Base-by-base conservation (phyloP, 1,139 yeast genomes). In the Saccharomyces hybrid region DNA sequence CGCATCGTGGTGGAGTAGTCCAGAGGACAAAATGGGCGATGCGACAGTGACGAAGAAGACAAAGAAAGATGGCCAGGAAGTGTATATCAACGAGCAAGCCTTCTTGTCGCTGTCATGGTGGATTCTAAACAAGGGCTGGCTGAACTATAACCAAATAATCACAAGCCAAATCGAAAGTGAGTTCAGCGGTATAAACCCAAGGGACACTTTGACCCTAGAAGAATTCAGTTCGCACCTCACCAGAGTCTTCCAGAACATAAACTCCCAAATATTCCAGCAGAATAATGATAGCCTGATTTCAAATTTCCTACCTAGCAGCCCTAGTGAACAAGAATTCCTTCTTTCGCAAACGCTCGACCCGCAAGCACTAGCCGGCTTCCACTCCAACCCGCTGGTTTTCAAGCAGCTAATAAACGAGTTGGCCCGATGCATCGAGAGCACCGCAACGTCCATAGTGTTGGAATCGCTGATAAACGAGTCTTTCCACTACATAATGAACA, bases 31-130 rank as follows among this genome's bases (percentile, higher is more conserved):
- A n/a, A 34, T 47, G 20, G 13, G 49, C 20, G 48, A 50, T 9
- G 16, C 42, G 5, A 27, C 50, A 1, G 46, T 26, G 1, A 58
- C 52, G 63, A 63, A 52, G 65, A 66, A 53, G 60, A 14, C 23
- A 16, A 69, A 48, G 49, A 52, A 54, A 55, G 49, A 53, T 5
- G 52, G 53, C 47, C 56, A 52, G 38, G 47, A 51, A 13, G 57
- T 60, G 25, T 61, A 58, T 60, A 67, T 54, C 44, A 80, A 85
- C 51, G 96, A 89, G 67, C 91, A 93, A 64, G 85, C 90, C 55
- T 93, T 88, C 67, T 76, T 93, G 56, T 86, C 96, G 1, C 80
- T 89, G 59, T 84, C 91, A 61, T 93, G 98, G 97, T 93, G 97
- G 96, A 72, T 93, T 51, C 76, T 93, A 55, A 90, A 93, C 69